These are phyloP conservation scores for Xylaria sp. DNA, from an alignment of 495 filamentous ascomycete species.

Conservation along the genomic window DNA sequence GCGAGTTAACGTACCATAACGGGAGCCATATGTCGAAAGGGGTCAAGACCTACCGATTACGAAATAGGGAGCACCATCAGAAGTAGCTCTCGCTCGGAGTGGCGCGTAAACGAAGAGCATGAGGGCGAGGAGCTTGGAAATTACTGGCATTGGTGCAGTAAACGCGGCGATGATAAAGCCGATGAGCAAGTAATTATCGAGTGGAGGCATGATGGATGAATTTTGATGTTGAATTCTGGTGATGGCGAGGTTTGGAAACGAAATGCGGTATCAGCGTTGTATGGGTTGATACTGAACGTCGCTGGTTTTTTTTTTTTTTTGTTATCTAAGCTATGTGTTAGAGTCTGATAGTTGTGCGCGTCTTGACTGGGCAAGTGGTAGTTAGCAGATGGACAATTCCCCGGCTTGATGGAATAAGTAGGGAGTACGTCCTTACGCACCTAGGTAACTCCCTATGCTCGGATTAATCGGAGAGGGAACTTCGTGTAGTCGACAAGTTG, in stretches of 20 bases:
- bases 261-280: neutral
- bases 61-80: neutral
- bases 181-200: too few species aligned
- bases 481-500: neutral
- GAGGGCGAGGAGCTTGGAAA: neutral
- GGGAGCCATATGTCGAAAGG: too few species aligned
- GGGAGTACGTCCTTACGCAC: neutral
- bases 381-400: neutral
- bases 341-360: neutral
- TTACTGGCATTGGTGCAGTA: neutral
- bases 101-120: neutral
- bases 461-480: neutral
- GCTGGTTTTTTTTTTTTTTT: neutral
- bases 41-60: neutral
- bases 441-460: neutral
- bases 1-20: neutral
- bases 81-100: slow-evolving; percentile 4
- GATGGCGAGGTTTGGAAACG: neutral
- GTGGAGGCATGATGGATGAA: neutral
- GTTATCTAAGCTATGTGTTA: neutral
- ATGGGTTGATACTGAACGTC: neutral
- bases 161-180: neutral
- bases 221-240: neutral
- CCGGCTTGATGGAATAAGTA: neutral
- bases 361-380: neutral